phyloP scores from a whole-genome alignment of 495 filamentous ascomycete genomes.

The Cercophora sp. region DNA sequence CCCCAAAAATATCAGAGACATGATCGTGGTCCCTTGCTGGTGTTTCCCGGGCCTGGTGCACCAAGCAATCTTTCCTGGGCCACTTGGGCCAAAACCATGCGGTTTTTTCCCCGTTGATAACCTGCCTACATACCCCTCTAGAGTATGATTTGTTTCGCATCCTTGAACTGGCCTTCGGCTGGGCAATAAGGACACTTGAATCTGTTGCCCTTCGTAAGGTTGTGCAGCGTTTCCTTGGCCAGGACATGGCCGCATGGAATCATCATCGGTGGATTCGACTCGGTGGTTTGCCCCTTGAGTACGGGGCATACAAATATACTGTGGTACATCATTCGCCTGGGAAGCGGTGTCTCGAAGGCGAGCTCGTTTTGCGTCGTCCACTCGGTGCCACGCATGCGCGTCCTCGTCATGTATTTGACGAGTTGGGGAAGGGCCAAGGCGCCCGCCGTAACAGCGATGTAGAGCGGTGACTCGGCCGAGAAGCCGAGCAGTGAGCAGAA shows the following conservation, averaged over 20 bases:
- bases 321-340: constrained; percentile 84
- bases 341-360: constrained; percentile 88
- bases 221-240: constrained; percentile 72
- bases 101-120: no score
- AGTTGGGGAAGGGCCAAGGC: constrained; percentile 83
- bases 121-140: no score
- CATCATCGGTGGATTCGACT: constrained; percentile 94
- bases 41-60: no score
- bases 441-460: constrained; percentile 86
- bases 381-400: constrained; percentile 81
- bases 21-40: no score
- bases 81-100: no score
- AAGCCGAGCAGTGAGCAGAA: constrained; percentile 91
- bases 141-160: constrained; percentile 68
- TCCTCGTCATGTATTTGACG: constrained; percentile 75
- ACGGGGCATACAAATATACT: constrained; percentile 98
- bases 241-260: constrained; percentile 96
- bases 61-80: no score
- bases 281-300: constrained; percentile 90
- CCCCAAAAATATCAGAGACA: no score
- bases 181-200: constrained; percentile 99
- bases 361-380: constrained; percentile 92
- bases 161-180: constrained; percentile 67
- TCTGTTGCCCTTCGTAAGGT: constrained; percentile 68
- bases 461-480: constrained; percentile 83